Conservation (phyloP, 73 alveolate species). For the Symbiodinium pilosum region DNA sequence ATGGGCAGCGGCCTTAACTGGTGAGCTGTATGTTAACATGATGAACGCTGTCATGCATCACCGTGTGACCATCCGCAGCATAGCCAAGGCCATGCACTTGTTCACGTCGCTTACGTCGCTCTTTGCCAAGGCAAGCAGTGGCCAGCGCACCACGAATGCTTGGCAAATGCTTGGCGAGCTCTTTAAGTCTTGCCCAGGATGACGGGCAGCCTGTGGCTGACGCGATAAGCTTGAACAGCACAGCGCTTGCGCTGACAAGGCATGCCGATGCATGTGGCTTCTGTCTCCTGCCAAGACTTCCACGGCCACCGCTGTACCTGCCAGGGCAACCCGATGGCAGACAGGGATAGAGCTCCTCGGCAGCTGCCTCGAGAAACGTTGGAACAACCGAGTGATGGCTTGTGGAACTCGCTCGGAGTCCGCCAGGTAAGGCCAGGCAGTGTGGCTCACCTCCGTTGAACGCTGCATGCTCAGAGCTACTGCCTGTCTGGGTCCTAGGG, state of each 20-base stretch:
- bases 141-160: not conserved
- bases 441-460: not conserved
- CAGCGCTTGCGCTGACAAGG: conserved; percentile 50
- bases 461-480: not conserved
- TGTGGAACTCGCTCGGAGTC: not conserved
- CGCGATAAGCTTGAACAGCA: conserved; percentile 39
- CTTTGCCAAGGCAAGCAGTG: not conserved
- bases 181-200: not conserved
- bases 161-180: not conserved
- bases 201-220: not conserved
- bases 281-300: not conserved
- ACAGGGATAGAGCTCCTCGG: conserved; percentile 28
- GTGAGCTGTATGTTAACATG: too few species aligned
- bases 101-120: not conserved
- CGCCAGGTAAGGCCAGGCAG: not conserved
- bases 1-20: not conserved
- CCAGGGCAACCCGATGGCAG: conserved; percentile 56
- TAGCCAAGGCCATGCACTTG: not conserved
- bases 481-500: too few species aligned
- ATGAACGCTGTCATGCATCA: not conserved
- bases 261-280: not conserved
- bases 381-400: too few species aligned
- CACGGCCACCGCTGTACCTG: not conserved
- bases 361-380: not conserved
- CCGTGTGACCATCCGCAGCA: not conserved